Base-by-base conservation (phyloP, 2,329 filamentous ascomycete species). In the Cladosporium phlei region DNA sequence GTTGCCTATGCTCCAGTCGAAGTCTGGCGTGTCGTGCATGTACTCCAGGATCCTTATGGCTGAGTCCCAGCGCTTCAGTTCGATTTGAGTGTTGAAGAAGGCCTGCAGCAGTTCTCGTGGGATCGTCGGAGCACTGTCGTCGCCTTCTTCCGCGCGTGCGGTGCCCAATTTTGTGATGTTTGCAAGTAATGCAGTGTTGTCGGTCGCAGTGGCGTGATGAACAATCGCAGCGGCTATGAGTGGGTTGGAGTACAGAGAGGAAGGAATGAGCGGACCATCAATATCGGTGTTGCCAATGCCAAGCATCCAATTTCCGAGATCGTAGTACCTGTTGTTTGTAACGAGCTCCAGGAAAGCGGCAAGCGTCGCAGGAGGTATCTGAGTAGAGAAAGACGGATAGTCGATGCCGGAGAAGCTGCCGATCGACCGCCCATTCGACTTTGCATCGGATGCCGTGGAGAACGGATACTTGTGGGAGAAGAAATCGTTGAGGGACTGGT, bases 281-380 rank as follows among this genome's bases (percentile, higher is more conserved):
- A 76, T 52, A 52, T 78, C 76, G 8, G 69, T 55, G 1, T 71
- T 72, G 46, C 72, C 70, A 1, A 82, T 72, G 45, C 72, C 70
- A 1, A 82, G 61, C 10, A 82, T 61, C 71, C 73, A 79, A 24
- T 70, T 66, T 3, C 74, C 77, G 44, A 81, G 66, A 12, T 71
- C 68, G 49, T 69, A 74, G 6, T 69, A 60, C 40, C 68, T 67
- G 11, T 70, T 64, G 16, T 70, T 64, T 0, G 70, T 75, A 17
- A 70, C 64, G 16, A 48, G 46, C 5, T 43, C 46, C 8, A 43
- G n/a, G 19, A 81, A 59, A 17, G 67, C 65, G 2, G 72, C 75
- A 33, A 80, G 62, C 2, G 75, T 67, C 5, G 67, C 59, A 8
- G 67, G 55, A 2, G 77, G 75, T 14, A 80, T 52, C 55, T 70